Evolutionary conservation across 441 rosid species (phyloP), one percentile per base, ranked within the genome.

Genomic region (Populus hybrid): DNA sequence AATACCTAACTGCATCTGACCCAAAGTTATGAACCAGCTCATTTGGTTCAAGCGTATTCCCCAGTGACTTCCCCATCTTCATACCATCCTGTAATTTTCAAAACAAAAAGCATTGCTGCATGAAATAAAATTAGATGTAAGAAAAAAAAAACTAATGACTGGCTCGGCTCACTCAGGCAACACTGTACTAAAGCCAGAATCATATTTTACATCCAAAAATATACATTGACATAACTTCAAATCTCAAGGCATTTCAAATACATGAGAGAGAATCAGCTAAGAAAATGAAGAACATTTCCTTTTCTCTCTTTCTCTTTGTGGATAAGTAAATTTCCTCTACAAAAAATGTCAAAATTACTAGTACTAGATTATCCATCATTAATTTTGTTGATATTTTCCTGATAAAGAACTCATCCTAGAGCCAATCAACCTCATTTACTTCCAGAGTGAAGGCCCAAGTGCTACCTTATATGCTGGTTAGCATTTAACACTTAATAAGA

Each of bases 31-130:
- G 85, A 84, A 94, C 93, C 87, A 95, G 73, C 71, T 94, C 93
- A 73, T 88, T 89, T n/a, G 99, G 98, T 80, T 95, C 99, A 71
- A 92, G 78, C 9, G 99, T 91, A 73, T 94, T 95, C 56, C 99
- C 99, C 45, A 95, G 84, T 3, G 99, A 92, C 82, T 95, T 95
- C 66, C 99, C 99, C 99, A 95, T 95, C 93, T 95, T 94, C 97
- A 92, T 83, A 75, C 97, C 99, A 81, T 95, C 99, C 99, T 94
- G 86, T 73, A 81, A 85, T 86, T 84, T 81, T 78, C 83, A 83
- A 86, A 83, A 84, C 70, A 84, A 88, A 74, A 83, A 80, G 82
- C 81, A 86, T 71, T 76, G 86, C 90, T 77, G 87, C 88, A 87
- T 86, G 84, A 85, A 89, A 84, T 79, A 83, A 87, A 87, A 86